phyloP scores from a whole-genome alignment of 768 basidiomycete genomes.

The Hortiboletus flavorubellus region DNA sequence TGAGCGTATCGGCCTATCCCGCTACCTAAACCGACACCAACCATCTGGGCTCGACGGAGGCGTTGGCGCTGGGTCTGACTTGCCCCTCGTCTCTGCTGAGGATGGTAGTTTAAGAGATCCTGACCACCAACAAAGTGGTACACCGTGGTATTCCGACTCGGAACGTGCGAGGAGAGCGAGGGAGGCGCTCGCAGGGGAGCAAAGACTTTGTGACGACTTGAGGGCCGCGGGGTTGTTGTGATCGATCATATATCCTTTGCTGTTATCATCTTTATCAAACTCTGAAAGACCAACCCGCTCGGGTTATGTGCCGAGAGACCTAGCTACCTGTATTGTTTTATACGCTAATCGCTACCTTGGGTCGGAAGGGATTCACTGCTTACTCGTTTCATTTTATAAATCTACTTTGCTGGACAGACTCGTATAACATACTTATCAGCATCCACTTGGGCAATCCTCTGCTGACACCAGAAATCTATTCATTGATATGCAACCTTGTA shows the following conservation, averaged over 20 bases:
- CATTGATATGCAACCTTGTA: slow-evolving; percentile 1
- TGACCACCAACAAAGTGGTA: slow-evolving; percentile 32
- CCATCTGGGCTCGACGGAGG: slow-evolving; percentile 8
- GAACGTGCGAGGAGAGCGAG: slow-evolving; percentile 41
- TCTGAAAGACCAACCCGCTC: background rate
- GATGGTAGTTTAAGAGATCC: slow-evolving; percentile 24
- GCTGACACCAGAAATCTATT: slow-evolving; percentile 1
- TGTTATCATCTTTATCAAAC: slow-evolving; percentile 2
- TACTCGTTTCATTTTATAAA: slow-evolving; percentile 10
- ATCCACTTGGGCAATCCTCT: background rate
- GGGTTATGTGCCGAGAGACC: background rate
- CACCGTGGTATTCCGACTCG: slow-evolving; percentile 38
- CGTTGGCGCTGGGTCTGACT: slow-evolving; percentile 5
- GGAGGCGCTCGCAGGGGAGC: slow-evolving; percentile 51
- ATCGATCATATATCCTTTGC: slow-evolving; percentile 2
- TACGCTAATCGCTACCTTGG: slow-evolving; percentile 20
- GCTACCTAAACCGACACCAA: slow-evolving; percentile 8
- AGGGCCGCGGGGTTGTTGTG: slow-evolving; percentile 64
- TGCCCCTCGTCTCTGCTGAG: slow-evolving; percentile 13
- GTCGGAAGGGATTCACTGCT: slow-evolving; percentile 5
- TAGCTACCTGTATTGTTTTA: slow-evolving; percentile 14
- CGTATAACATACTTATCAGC: background rate
- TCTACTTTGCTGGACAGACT: background rate
- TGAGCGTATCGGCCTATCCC: slow-evolving; percentile 27
- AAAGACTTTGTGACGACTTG: slow-evolving; percentile 55